Base-by-base conservation (phyloP, 495 filamentous ascomycete genomes). In the Aspergillus hancockii region DNA sequence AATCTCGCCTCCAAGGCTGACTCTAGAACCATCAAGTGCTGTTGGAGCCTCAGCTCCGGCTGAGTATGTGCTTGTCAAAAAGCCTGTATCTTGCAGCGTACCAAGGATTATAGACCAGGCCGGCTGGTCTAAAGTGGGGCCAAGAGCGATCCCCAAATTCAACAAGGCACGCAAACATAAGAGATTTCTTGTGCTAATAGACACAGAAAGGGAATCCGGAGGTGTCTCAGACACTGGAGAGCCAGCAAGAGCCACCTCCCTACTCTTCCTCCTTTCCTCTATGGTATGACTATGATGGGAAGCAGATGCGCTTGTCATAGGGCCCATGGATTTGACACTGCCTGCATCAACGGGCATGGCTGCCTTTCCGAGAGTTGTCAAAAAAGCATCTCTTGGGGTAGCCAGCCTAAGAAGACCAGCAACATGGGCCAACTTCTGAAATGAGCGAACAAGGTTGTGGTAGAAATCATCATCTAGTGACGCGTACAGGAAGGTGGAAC, bases 381-480 rank as follows among this genome's bases (percentile, higher is more conserved):
- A 75, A 62, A 98, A 96, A 4, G 94, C 93, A 80, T 98, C 94
- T 55, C 95, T 79, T 12, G 94, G 91, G 2, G 94, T 97, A 23
- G 81, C 77, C 19, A 97, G 82, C 52, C 90, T 83, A 19, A 98
- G 77, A 55, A 98, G 78, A 14, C 94, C 94, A 21, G 94, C 91
- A 8, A 97, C 94, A 68, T 98, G 94, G 1, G 95, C 89, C 67
- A 98, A 88, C 64, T 96, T 96, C 66, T 98, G 94, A 63, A 98
- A 93, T 0, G 92, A 89, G 50, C 93, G 83, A n/a, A 98, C 92
- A 2, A 98, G 81, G 23, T 86, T 86, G 61, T 96, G 92, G 60
- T 96, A 98, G 60, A 92, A 96, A 41, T 96, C 93, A n/a, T 91
- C 87, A 65, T 98, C 94, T 10, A 98, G 74, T 0, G 92, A 85